phyloP scores from a whole-genome alignment of 2,329 filamentous ascomycete species.

The Trematosphaeria pertusa region DNA sequence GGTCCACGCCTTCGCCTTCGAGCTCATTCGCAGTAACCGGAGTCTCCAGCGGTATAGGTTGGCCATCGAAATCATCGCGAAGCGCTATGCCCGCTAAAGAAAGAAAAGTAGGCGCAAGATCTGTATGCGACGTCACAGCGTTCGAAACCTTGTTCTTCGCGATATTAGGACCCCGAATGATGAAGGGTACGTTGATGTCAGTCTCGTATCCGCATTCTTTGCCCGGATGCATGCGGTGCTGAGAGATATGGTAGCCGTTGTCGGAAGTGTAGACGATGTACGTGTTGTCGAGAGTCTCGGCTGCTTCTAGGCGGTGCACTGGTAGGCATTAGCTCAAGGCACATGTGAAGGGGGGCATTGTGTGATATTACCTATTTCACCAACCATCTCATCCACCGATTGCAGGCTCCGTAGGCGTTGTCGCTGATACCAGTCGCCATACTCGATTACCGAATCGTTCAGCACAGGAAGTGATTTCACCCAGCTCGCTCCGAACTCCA shows the following conservation, averaged over 20 bases:
- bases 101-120: conserved; percentile 51
- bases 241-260: conserved; percentile 52
- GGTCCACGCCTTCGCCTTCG: conserved; percentile 11
- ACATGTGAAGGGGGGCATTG: too few species aligned
- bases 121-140: conserved; percentile 46
- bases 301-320: conserved; percentile 51
- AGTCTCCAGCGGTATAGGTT: conserved; percentile 43
- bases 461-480: conserved; percentile 36
- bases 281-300: conserved; percentile 56
- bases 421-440: conserved; percentile 61
- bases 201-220: conserved; percentile 51
- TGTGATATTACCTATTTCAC: too few species aligned
- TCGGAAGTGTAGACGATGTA: conserved; percentile 52
- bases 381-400: conserved; percentile 62
- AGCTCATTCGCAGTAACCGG: background rate
- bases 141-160: conserved; percentile 28
- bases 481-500: background rate
- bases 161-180: conserved; percentile 49
- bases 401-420: conserved; percentile 59
- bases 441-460: conserved; percentile 56
- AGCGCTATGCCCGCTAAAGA: conserved; percentile 38
- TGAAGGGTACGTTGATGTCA: conserved; percentile 52
- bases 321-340: too few species aligned
- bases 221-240: conserved; percentile 50
- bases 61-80: conserved; percentile 46